A percentile compares a stretch with the other conserved stretches of the same genome.
Evolutionary conservation across 202 grass and related monocot species (phyloP).

Genomic region (Panicum hallii): DNA sequence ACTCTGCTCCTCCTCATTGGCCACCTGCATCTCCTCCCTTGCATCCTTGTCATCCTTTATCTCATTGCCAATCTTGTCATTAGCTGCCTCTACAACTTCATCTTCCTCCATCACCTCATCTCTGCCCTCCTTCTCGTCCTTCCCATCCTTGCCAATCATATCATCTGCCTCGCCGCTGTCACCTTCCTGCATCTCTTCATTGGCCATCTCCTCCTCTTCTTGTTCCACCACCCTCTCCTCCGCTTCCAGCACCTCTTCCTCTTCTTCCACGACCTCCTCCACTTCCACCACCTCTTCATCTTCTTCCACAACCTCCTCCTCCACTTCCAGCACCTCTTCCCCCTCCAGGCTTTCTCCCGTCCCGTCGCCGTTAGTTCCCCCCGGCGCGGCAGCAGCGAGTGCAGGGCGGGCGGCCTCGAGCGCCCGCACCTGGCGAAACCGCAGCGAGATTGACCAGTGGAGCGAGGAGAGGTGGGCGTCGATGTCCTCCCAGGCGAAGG

Average conservation of each 20-base stretch:
- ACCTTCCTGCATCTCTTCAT: neutral
- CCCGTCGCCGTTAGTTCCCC: neutral
- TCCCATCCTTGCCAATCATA: neutral
- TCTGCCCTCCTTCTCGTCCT: neutral
- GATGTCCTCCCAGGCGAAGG: constrained; percentile 50
- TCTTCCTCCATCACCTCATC: neutral
- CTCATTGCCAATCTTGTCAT: neutral
- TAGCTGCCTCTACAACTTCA: neutral
- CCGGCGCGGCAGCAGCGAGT: neutral
- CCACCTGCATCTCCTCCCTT: neutral
- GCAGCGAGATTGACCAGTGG: constrained; percentile 38
- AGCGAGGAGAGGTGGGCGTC: constrained; percentile 51
- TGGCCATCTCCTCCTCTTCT: neutral
- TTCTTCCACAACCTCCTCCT: neutral
- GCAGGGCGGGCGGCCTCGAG: constrained; percentile 24
- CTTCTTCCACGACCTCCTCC: neutral
- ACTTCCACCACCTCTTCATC: neutral
- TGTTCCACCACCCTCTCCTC: neutral
- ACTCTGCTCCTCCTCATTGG: neutral
- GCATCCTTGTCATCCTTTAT: neutral
- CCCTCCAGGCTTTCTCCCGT: neutral
- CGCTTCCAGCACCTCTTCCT: neutral
- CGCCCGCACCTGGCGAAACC: constrained; percentile 36
- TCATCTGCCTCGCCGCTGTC: neutral
- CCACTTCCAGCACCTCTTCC: neutral